Evolutionary conservation across 805 yeast species (phyloP), one percentile per base, ranked within the genome.

Genomic region (Blastobotrys robertii): DNA sequence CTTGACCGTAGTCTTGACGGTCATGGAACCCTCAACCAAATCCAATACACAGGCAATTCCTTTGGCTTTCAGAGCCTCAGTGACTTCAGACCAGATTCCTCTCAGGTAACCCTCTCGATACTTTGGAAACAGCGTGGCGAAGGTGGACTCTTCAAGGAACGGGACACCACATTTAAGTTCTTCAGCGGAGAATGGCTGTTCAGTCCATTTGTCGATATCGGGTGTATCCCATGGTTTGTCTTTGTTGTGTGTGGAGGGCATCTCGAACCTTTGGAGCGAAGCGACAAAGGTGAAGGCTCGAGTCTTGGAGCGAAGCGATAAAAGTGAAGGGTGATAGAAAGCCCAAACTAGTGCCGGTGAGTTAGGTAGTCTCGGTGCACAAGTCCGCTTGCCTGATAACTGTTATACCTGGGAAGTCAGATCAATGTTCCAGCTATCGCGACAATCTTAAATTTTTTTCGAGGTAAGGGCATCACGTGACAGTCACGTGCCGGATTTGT

Each of bases 211-310:
- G 61, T 88, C 95, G 45, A 88, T 79, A 53, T 87, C 96, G 14
- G 83, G 85, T 8, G 95, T 88, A 60, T 88, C 97, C 97, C 97
- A 88, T 42, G 97, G 97, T 64, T 90, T 90, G 55, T 92, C 97
- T 58, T 79, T 81, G 63, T 92, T 85, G 63, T 90, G 88, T 38
- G 94, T 85, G 1, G 96, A 85, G 16, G 82, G 86, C 98, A 90
- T 90, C 36, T 49, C 10, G 30, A 25, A 3, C 15, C 13, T 32
- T 19, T 5, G 7, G 37, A 19, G 12, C 37, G 14, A 32, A 19
- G 15, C 15, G 8, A 32, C 32, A 34, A n/a, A n/a, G n/a, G n/a
- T n/a, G n/a, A n/a, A n/a, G n/a, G n/a, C n/a, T n/a, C n/a, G n/a
- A n/a, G n/a, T n/a, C n/a, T n/a, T n/a, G 22, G 12, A 34, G 13